A percentile compares a stretch with the other conserved stretches of the same genome.
Evolutionary conservation across 768 basidiomycete genomes (phyloP).

Genomic region (Dentipellis sp.): DNA sequence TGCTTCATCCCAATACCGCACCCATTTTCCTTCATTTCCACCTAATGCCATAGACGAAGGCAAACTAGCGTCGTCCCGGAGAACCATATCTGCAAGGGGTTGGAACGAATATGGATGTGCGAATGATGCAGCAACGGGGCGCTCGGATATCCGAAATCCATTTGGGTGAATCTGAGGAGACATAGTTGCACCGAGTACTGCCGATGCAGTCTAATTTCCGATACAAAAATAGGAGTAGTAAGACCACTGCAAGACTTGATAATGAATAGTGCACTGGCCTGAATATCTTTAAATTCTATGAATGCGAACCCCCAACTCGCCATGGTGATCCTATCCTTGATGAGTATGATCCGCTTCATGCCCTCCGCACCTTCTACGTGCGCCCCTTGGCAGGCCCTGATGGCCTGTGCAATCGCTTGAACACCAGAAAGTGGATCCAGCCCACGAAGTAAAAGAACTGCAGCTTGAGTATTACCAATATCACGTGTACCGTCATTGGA

Average conservation of each 20-base stretch:
- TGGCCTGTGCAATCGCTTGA: constrained; percentile 77
- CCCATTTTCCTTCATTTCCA: constrained; percentile 63
- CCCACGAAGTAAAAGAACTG: constrained; percentile 84
- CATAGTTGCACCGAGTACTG: constrained; percentile 79
- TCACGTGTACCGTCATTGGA: constrained; percentile 93
- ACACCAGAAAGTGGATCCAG: constrained; percentile 83
- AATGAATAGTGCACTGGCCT: constrained; percentile 35
- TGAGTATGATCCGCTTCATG: constrained; percentile 79
- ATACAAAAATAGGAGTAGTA: constrained; percentile 10
- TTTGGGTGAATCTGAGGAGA: constrained; percentile 79
- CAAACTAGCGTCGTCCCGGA: constrained; percentile 71
- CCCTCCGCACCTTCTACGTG: constrained; percentile 75
- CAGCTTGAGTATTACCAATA: constrained; percentile 77
- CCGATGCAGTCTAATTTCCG: constrained; percentile 61
- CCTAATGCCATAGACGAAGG: constrained; percentile 59
- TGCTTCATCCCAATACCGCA: constrained; percentile 89
- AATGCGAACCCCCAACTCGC: constrained; percentile 93
- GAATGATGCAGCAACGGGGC: constrained; percentile 86
- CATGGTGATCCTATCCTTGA: constrained; percentile 82
- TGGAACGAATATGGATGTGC: constrained; percentile 89
- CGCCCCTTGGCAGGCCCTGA: constrained; percentile 74
- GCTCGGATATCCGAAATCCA: constrained; percentile 89
- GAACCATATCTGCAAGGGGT: constrained; percentile 62
- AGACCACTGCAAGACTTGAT: too few relatives aligned
- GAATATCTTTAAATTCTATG: constrained; percentile 80